Base-by-base conservation (phyloP, 805 yeast genomes). In the Candida tammaniensis region DNA sequence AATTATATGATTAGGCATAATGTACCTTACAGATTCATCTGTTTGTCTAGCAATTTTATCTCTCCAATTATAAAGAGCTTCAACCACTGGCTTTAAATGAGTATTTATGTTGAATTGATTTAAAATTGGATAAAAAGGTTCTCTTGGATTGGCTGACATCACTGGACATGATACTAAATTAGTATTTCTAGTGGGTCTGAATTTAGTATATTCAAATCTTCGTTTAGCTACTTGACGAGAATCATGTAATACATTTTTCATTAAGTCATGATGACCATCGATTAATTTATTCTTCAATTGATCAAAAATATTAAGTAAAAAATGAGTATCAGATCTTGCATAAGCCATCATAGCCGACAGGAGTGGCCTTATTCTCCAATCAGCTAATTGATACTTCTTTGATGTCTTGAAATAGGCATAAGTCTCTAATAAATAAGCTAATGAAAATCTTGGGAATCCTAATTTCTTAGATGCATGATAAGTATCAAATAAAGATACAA, bases 281-380 rank as follows among this genome's bases (percentile, higher is more conserved):
- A 83, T 49, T 11, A 91, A 64, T 49, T 70, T 68, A 44, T 81
- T 81, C 41, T 78, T 78, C 57, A 93, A 59, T 42, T 75, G 75
- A 51, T 87, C 91, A 59, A 71, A 93, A 11, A 93, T 83, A 55
- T 83, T 76, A 23, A 93, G 67, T 33, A 93, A 61, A 50, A 88
- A 93, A 58, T 93, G 98, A 0, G 98, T 93, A 59, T 93, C 98
- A 0, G 96, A 84, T 44, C 95, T 74, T 0, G 98, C 98, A 56
- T 93, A 93, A 11, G 82, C 76, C 40, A 69, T 59, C 89, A 93
- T 82, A 24, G 86, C 78, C 7, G 65, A 56, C 1, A 86, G 74
- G 33, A 93, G 62, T 0, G 98, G 98, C 45, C 98, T 72, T 5
- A 82, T 61, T 54, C 98, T 76, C 98, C 98, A 93, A 59, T 93